A percentile compares a stretch with the other conserved stretches of the same genome.
Evolutionary conservation across 2,329 filamentous ascomycete species (phyloP).

Genomic region (Hymenoscyphus repandus): DNA sequence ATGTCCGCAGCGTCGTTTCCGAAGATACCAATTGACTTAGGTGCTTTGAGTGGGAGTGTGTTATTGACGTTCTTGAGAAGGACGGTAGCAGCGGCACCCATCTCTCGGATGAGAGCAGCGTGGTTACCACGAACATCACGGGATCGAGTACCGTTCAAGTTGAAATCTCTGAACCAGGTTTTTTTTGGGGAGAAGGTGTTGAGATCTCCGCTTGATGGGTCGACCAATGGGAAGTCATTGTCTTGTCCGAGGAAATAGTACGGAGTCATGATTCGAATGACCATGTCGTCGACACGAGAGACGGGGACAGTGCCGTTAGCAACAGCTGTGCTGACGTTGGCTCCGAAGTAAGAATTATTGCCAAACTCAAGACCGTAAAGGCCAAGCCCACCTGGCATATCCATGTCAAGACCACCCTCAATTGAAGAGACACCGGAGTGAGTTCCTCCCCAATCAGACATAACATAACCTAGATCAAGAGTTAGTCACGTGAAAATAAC

Average conservation of each 20-base stretch:
- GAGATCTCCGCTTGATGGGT: slow-evolving; percentile 15
- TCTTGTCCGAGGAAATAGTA: slow-evolving; percentile 54
- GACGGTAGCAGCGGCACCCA: slow-evolving; percentile 55
- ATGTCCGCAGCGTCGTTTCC: slow-evolving; percentile 56
- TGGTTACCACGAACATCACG: slow-evolving; percentile 65
- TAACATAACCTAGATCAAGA: slow-evolving; percentile 48
- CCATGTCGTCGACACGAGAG: slow-evolving; percentile 57
- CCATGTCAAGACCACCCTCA: slow-evolving; percentile 72
- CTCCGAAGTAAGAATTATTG: slow-evolving; percentile 12
- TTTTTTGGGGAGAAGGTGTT: slow-evolving; percentile 14
- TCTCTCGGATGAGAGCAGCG: slow-evolving; percentile 30
- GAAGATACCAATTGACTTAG: slow-evolving; percentile 45
- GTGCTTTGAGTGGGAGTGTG: slow-evolving; percentile 53
- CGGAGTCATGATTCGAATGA: slow-evolving; percentile 54
- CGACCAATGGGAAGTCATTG: slow-evolving; percentile 36
- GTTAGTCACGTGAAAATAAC: neutral
- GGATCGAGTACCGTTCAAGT: slow-evolving; percentile 78
- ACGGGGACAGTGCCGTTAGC: slow-evolving; percentile 53
- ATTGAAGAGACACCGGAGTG: slow-evolving; percentile 72
- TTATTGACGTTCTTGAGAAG: slow-evolving; percentile 56
- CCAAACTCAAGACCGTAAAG: slow-evolving; percentile 53
- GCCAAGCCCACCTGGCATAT: slow-evolving; percentile 46
- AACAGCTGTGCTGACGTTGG: slow-evolving; percentile 48
- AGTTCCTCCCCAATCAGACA: slow-evolving; percentile 82
- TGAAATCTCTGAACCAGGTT: slow-evolving; percentile 61